Conservation (phyloP, 2,329 filamentous ascomycete species). For the Colletotrichum aenigma region DNA sequence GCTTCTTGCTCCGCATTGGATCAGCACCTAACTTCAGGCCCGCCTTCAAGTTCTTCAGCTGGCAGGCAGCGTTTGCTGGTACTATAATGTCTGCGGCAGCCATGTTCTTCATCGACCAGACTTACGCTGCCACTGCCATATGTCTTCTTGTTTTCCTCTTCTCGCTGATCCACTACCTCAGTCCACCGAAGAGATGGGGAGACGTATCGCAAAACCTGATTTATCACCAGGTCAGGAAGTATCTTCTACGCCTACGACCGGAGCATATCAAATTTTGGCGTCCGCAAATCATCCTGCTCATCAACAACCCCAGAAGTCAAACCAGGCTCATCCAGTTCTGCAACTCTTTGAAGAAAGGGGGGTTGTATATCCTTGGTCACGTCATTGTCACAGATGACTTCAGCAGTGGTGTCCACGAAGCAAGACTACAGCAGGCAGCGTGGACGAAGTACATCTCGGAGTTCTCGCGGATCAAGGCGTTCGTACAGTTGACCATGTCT, state of each 20-base stretch:
- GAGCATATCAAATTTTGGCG: conserved; percentile 96
- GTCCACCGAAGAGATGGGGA: conserved; percentile 86
- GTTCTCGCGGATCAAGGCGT: conserved; percentile 85
- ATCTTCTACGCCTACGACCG: conserved; percentile 79
- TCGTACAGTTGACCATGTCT: conserved; percentile 85
- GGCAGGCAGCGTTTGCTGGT: conserved; percentile 79
- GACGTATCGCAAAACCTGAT: conserved; percentile 90
- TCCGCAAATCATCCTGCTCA: conserved; percentile 82
- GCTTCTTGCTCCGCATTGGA: conserved; percentile 84
- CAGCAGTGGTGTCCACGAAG: conserved; percentile 77
- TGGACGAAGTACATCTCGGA: conserved; percentile 88
- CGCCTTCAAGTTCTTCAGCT: conserved; percentile 88
- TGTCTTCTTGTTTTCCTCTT: conserved; percentile 78
- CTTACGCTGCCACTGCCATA: conserved; percentile 79
- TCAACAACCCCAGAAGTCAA: conserved; percentile 82
- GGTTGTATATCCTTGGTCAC: conserved; percentile 83
- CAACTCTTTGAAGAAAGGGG: conserved; percentile 89
- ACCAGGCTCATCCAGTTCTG: conserved; percentile 89
- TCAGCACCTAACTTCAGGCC: conserved; percentile 90
- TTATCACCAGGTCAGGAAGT: conserved; percentile 85
- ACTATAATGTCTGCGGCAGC: conserved; percentile 77
- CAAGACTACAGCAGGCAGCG: conserved; percentile 77
- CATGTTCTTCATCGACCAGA: conserved; percentile 90
- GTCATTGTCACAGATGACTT: conserved; percentile 89
- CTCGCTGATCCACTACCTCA: conserved; percentile 82